Evolutionary conservation across 2,329 filamentous ascomycete genomes (phyloP).

Genomic region (Fusarium multiceps): DNA sequence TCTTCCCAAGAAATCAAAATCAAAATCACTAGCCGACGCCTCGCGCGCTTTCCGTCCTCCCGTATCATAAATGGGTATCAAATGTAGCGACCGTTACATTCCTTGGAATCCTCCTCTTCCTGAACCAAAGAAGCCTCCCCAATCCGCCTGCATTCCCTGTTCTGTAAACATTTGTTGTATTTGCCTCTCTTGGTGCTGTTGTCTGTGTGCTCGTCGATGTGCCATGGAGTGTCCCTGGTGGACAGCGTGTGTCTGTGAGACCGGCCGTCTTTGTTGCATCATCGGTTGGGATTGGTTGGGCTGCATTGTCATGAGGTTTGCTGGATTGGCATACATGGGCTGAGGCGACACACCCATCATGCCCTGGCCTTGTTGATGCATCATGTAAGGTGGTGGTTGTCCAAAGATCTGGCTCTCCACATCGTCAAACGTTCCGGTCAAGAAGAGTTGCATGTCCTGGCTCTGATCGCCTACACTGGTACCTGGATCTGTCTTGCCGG

Average conservation of each 20-base stretch:
- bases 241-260: conserved; percentile 42
- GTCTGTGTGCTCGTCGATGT: conserved; percentile 41
- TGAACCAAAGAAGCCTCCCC: conserved; percentile 60
- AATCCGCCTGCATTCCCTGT: conserved; percentile 59
- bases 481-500: conserved; percentile 50
- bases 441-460: conserved; percentile 60
- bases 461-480: conserved; percentile 50
- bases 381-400: conserved; percentile 76
- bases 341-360: conserved; percentile 57
- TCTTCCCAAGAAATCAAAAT: conserved; percentile 37
- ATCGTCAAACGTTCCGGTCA: conserved; percentile 68
- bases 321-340: conserved; percentile 55
- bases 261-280: conserved; percentile 40
- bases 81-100: conserved; percentile 53
- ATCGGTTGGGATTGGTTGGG: conserved; percentile 46
- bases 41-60: conserved; percentile 43
- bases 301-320: conserved; percentile 57
- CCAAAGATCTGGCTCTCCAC: conserved; percentile 80
- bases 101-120: conserved; percentile 57
- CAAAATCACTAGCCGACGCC: conserved; percentile 42
- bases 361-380: conserved; percentile 57
- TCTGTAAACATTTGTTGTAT: conserved; percentile 64
- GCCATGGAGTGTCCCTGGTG: conserved; percentile 43
- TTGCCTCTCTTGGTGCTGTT: conserved; percentile 53
- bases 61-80: conserved; percentile 55